Evolutionary conservation across 768 basidiomycete species (phyloP), one percentile per base, ranked within the genome.

Genomic region (Mycena latifolia): DNA sequence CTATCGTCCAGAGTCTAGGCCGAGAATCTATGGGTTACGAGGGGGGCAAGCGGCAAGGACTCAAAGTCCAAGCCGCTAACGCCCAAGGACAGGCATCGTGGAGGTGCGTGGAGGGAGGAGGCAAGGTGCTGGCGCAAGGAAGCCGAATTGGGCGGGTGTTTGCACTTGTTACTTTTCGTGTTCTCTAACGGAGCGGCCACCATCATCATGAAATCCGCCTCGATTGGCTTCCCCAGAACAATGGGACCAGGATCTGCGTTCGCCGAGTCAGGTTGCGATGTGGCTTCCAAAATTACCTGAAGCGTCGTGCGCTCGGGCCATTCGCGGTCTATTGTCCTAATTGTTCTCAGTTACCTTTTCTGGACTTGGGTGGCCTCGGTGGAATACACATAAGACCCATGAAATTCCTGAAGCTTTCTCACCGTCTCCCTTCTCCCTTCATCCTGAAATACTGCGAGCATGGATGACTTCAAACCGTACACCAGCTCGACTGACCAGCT

Each of bases 31-130:
- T n/a, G n/a, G n/a, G n/a, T n/a, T n/a, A n/a, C n/a, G n/a, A n/a
- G n/a, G n/a, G n/a, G 22, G 48, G 55, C 31, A 39, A 48, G 78
- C 78, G 79, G 79, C 79, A 73, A 73, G 71, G 74, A 73, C 69
- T 63, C 73, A 71, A 74, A 74, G 74, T 77, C 83, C 84, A 78
- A 80, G 81, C 80, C 80, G 84, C 81, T 83, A 89, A 73, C 77
- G 80, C 75, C 80, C 77, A 77, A 88, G 80, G 73, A 85, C 77
- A 80, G 81, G 82, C 86, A 88, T 89, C 70, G 41, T 6, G 41
- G 20, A 43, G 37, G 66, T 66, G 63, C 8, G 61, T 63, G 63
- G 58, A 57, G 53, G 61, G 8, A 14, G 33, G 33, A 35, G 14
- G 33, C 33, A n/a, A n/a, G n/a, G n/a, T 53, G 37, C 47, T 12